phyloP scores from a whole-genome alignment of 352 stramenopile species.

The Globisporangium barbulae region DNA sequence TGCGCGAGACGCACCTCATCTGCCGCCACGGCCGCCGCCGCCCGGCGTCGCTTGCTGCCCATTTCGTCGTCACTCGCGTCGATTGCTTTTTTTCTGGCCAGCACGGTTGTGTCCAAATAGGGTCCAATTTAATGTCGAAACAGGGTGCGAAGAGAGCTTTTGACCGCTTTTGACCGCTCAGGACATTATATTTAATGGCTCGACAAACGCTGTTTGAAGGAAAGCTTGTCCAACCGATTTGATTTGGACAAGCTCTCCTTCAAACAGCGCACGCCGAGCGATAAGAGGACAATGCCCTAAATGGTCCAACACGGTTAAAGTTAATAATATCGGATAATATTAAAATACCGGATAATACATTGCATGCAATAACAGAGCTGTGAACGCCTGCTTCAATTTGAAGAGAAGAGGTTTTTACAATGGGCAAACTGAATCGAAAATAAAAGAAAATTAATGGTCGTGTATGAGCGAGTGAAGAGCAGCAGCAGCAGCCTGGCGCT shows the following conservation, averaged over 20 bases:
- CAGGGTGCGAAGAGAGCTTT: neutral
- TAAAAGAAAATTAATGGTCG: neutral
- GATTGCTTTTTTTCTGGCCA: constrained; percentile 10
- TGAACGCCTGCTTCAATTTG: constrained; percentile 2
- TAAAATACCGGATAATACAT: too few species aligned
- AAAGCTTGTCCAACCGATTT: too few species aligned
- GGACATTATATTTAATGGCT: too few species aligned
- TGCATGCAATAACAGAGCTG: too few species aligned
- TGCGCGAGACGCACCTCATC: constrained; percentile 13
- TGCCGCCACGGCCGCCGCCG: neutral
- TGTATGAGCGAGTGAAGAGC: neutral
- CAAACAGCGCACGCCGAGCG: too few species aligned
- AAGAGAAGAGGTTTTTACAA: constrained; percentile 6
- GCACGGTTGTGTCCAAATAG: constrained; percentile 10
- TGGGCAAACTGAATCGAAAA: constrained; percentile 13
- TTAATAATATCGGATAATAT: too few species aligned
- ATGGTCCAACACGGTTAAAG: too few species aligned
- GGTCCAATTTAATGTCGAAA: neutral
- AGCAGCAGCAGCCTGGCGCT: neutral
- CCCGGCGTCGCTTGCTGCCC: constrained; percentile 23
- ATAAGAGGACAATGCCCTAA: too few species aligned
- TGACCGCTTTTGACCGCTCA: neutral
- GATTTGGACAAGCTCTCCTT: too few species aligned
- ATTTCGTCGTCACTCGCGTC: constrained; percentile 7
- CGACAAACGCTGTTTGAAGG: too few species aligned